Base-by-base conservation (phyloP, 768 basidiomycete species). In the Pholiota conissans region DNA sequence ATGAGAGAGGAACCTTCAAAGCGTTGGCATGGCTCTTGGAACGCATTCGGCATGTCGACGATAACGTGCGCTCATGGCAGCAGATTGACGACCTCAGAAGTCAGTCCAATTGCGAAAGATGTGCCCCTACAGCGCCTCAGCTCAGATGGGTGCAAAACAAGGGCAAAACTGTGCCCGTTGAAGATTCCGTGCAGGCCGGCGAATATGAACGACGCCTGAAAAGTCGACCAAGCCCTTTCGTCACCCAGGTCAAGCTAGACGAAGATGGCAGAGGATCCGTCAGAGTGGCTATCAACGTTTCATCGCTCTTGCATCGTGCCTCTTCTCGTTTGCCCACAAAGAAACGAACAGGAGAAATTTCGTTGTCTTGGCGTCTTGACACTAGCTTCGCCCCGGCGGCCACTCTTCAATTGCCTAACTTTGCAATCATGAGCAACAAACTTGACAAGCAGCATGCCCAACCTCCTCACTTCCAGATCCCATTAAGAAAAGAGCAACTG, bases 141-240 rank as follows among this genome's bases (percentile, higher is more conserved):
- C 71, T 95, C 45, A 79, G 84, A 22, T 98, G 94, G 93, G 76
- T 79, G 10, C 84, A 81, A 61, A 72, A 74, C 5, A 82, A 80
- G 39, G 87, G 84, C 65, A 84, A 82, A 61, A 75, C 87, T 16
- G 70, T 82, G 20, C 86, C 93, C 0, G 76, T 93, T 29, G 95
- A 98, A 65, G 91, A 97, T 65, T 82, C 90, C 16, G 77, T 85
- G 10, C 85, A 96, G 67, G 95, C 95, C 40, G 94, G 93, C 5
- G 82, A 87, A 66, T 97, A 93, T 67, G 95, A 98, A 68, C 85
- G 91, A 52, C 82, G 88, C 20, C 78, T 98, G 56, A 98, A 98
- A 74, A 79, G 82, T 55, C 86, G 95, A 18, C 95, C 95, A 0
- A 84, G 78, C 46, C 87, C 95, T 0, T 93, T 97, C 68, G 82